Conservation (phyloP, 306 rosid genomes). For the Lathyrus tuberosus region DNA sequence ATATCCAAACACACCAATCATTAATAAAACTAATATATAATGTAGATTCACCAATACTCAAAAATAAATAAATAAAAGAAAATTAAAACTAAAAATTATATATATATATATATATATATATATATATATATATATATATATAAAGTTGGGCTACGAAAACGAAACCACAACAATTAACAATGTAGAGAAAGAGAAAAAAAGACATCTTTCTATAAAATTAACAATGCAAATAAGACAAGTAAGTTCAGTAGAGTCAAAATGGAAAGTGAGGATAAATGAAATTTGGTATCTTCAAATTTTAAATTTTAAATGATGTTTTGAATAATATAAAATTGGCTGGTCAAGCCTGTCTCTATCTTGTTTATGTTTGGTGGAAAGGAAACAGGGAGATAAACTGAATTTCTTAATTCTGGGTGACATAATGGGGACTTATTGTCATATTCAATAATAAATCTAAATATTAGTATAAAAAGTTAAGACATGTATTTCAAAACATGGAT, state of each 20-base stretch:
- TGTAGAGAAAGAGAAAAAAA: background rate
- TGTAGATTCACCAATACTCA: too few species aligned
- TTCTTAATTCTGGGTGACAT: slow-evolving; percentile 2
- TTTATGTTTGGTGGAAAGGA: slow-evolving; percentile 28
- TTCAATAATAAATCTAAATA: background rate
- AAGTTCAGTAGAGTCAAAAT: background rate
- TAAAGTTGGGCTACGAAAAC: too few species aligned
- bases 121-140: too few species aligned
- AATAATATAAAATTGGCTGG: slow-evolving; percentile 1
- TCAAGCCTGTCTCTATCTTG: slow-evolving; percentile 14
- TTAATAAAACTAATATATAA: too few species aligned
- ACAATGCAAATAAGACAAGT: slow-evolving; percentile 13
- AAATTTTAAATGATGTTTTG: background rate
- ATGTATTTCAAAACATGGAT: background rate
- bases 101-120: too few species aligned
- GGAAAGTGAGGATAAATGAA: background rate
- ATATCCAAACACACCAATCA: too few species aligned
- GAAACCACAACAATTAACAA: background rate
- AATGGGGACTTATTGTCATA: background rate
- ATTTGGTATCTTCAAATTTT: slow-evolving; percentile 11
- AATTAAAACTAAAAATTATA: too few species aligned
- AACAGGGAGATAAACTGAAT: slow-evolving; percentile 16
- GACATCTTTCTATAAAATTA: background rate
- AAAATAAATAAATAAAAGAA: too few species aligned
- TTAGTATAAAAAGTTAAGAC: background rate